A percentile compares a stretch with the other conserved stretches of the same genome.
Evolutionary conservation across 164 flowering plant species (phyloP).

Genomic region (Kalanchoe fedtschenkoi): DNA sequence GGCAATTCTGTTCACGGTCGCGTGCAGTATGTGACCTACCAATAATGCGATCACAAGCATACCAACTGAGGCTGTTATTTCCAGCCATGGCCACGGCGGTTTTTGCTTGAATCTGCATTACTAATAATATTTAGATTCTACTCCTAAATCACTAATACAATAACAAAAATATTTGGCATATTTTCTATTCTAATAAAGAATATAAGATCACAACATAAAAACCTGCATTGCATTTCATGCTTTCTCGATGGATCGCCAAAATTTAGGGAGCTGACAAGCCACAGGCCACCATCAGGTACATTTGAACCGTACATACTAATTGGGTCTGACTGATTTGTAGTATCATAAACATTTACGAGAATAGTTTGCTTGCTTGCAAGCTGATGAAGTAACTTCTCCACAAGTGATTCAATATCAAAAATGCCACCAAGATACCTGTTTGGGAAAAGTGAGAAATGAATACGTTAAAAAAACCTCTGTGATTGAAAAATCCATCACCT

Average conservation of each 20-base stretch:
- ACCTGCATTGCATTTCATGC: constrained; percentile 99
- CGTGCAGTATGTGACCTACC: constrained; percentile 65
- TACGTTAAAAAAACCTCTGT: not conserved
- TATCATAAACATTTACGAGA: constrained; percentile 82
- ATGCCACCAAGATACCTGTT: constrained; percentile 89
- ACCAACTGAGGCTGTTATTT: constrained; percentile 49
- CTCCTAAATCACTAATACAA: not conserved
- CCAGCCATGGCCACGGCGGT: constrained; percentile 72
- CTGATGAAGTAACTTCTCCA: constrained; percentile 86
- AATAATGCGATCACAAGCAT: constrained; percentile 65
- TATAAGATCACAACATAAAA: too few species aligned
- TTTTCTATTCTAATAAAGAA: not conserved
- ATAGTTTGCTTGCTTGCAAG: constrained; percentile 92
- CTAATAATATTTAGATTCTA: constrained; percentile 6
- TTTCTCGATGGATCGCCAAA: constrained; percentile 91
- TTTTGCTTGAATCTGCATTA: constrained; percentile 66
- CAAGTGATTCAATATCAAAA: constrained; percentile 81
- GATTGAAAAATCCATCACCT: not conserved
- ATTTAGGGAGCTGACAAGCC: constrained; percentile 23
- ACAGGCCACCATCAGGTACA: constrained; percentile 4
- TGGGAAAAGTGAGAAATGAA: constrained; percentile 2
- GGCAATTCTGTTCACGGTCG: constrained; percentile 62
- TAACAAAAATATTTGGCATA: not conserved
- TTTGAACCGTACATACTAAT: constrained; percentile 10
- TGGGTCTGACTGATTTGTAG: constrained; percentile 49